phyloP scores from a whole-genome alignment of 768 basidiomycete genomes.

The Zangia roseola region DNA sequence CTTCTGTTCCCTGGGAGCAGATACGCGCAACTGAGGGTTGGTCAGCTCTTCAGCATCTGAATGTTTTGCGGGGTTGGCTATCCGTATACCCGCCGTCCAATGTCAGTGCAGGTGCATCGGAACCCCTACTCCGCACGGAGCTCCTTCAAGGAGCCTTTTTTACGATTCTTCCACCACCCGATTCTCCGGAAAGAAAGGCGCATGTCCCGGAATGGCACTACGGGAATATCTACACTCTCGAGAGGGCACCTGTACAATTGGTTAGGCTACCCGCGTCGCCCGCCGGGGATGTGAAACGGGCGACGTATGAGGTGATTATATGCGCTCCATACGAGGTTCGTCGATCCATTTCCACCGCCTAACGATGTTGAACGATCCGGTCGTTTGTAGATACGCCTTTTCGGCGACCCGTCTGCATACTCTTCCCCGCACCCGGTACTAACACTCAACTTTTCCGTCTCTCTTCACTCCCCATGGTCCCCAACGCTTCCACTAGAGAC shows the following conservation, averaged over 20 bases:
- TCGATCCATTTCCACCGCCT: background rate
- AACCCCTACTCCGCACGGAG: constrained; percentile 55
- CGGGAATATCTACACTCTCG: constrained; percentile 84
- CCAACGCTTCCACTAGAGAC: background rate
- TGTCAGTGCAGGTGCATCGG: background rate
- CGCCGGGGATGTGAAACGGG: constrained; percentile 36
- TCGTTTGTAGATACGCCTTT: constrained; percentile 65
- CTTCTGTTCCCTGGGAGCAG: constrained; percentile 59
- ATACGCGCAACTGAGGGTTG: constrained; percentile 81
- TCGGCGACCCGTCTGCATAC: constrained; percentile 63
- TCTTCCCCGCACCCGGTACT: constrained; percentile 51
- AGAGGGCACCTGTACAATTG: constrained; percentile 46
- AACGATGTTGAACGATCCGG: background rate
- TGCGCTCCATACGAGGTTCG: constrained; percentile 82
- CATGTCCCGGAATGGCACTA: constrained; percentile 60
- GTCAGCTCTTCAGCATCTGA: constrained; percentile 82
- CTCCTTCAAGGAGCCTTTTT: constrained; percentile 77
- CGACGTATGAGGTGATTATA: constrained; percentile 65
- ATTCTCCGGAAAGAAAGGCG: constrained; percentile 26
- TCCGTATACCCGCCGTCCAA: constrained; percentile 50
- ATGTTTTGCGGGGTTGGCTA: constrained; percentile 63
- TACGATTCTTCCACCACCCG: constrained; percentile 52
- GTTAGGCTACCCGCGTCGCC: constrained; percentile 51
- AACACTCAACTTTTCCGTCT: constrained; percentile 50
- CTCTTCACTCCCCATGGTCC: constrained; percentile 33